phyloP scores from a whole-genome alignment of 2,329 filamentous ascomycete genomes.

The Domatiomyces catenatus region DNA sequence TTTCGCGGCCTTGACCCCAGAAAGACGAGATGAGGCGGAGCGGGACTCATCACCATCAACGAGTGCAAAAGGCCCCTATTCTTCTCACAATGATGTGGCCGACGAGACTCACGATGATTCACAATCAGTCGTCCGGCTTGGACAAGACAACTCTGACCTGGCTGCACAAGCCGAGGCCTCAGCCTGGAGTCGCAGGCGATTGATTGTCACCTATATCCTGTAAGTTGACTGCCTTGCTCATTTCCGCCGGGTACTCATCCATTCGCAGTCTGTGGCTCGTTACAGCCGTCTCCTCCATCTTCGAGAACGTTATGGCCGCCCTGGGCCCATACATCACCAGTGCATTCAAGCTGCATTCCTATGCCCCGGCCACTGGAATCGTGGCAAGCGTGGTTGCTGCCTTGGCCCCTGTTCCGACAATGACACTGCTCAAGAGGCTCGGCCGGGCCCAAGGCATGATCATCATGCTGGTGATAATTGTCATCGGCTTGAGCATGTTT shows the following conservation, averaged over 20 bases:
- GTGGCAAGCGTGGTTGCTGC: slow-evolving; percentile 40
- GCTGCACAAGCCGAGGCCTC: background rate
- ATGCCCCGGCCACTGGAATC: slow-evolving; percentile 37
- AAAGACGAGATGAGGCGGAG: background rate
- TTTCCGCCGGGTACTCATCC: background rate
- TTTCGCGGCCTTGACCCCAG: background rate
- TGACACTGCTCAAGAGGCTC: slow-evolving; percentile 48
- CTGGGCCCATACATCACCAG: slow-evolving; percentile 37
- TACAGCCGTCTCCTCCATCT: slow-evolving; percentile 23
- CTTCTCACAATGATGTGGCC: background rate
- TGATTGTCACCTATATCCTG: slow-evolving; percentile 23
- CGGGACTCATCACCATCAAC: background rate
- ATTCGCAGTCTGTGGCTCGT: slow-evolving; percentile 24
- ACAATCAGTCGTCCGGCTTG: background rate
- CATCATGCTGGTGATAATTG: slow-evolving; percentile 29
- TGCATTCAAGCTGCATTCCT: slow-evolving; percentile 35
- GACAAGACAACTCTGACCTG: background rate
- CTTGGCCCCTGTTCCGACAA: slow-evolving; percentile 40
- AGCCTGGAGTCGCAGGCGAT: background rate
- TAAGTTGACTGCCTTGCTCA: slow-evolving; percentile 5
- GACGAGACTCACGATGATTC: background rate
- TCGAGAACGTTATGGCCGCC: slow-evolving; percentile 21
- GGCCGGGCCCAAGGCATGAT: slow-evolving; percentile 41
- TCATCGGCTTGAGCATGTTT: slow-evolving; percentile 40
- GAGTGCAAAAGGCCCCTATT: background rate